phyloP scores from a whole-genome alignment of 257 asterid species.

The Leptodermis oblonga region DNA sequence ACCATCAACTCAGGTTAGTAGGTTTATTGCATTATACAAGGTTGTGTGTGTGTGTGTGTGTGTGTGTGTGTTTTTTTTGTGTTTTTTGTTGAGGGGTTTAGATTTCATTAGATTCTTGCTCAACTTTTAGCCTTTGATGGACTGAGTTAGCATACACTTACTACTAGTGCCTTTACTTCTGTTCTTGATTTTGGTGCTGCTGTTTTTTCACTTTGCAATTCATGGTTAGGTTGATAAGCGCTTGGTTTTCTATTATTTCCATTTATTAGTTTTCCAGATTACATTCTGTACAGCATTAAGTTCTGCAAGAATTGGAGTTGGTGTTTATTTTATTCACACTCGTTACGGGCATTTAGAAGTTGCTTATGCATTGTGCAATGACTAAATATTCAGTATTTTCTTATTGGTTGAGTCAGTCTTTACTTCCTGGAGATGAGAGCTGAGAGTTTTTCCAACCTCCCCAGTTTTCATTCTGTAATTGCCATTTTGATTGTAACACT shows the following conservation, averaged over 20 bases:
- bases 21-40: not conserved
- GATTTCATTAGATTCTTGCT: not conserved
- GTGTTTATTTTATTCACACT: not conserved
- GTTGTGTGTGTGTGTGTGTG: too few species aligned
- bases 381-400: not conserved
- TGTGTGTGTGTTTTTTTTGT: too few species aligned
- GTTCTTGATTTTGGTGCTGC: not conserved
- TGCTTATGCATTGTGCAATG: not conserved
- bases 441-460: not conserved
- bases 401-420: not conserved
- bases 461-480: not conserved
- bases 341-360: too few species aligned
- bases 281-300: not conserved
- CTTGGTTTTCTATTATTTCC: too few species aligned
- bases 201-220: not conserved
- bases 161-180: too few species aligned
- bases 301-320: not conserved
- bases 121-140: not conserved
- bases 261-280: not conserved
- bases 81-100: not conserved
- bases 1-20: constrained; percentile 11
- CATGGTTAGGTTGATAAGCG: constrained; percentile 4
- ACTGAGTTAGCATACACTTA: too few species aligned
- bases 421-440: not conserved
- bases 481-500: not conserved